Conservation (phyloP, 2,329 filamentous ascomycete species). For the Fusarium sp. region DNA sequence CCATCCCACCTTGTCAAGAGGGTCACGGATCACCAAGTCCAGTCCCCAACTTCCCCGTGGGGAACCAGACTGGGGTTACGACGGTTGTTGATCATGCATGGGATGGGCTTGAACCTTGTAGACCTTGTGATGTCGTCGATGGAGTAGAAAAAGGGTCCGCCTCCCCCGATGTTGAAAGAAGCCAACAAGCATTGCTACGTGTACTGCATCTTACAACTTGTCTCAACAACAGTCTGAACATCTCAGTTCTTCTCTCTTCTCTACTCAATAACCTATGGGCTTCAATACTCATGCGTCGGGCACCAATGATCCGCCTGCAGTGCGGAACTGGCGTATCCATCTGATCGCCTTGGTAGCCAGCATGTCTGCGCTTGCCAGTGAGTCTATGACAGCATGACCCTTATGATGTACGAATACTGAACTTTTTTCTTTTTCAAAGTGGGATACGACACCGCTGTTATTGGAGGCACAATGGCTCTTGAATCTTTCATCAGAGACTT, state of each 20-base stretch:
- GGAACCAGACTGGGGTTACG: conserved; percentile 28
- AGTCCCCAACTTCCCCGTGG: conserved; percentile 33
- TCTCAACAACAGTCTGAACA: neutral
- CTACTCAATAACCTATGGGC: conserved; percentile 37
- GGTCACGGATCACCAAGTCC: neutral
- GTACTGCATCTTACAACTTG: conserved; percentile 7
- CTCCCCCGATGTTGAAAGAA: neutral
- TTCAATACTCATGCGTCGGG: conserved; percentile 54
- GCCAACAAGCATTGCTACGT: conserved; percentile 5
- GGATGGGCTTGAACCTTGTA: neutral
- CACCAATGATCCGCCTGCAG: conserved; percentile 50
- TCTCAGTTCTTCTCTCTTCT: neutral
- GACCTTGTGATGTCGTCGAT: neutral
- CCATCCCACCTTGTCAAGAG: neutral
- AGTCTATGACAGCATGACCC: conserved; percentile 11
- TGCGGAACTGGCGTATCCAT: conserved; percentile 51
- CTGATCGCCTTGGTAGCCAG: conserved; percentile 49
- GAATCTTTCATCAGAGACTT: conserved; percentile 54
- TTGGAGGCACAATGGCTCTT: conserved; percentile 55
- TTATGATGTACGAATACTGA: neutral
- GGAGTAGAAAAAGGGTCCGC: conserved; percentile 20
- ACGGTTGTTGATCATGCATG: conserved; percentile 13
- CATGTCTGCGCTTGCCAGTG: conserved; percentile 52
- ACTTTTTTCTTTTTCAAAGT: conserved; percentile 25
- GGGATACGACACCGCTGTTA: conserved; percentile 55